A percentile compares a stretch with the other conserved stretches of the same genome.
Conservation (phyloP, 2,329 filamentous ascomycete species). For the Neofusicoccum ribis region DNA sequence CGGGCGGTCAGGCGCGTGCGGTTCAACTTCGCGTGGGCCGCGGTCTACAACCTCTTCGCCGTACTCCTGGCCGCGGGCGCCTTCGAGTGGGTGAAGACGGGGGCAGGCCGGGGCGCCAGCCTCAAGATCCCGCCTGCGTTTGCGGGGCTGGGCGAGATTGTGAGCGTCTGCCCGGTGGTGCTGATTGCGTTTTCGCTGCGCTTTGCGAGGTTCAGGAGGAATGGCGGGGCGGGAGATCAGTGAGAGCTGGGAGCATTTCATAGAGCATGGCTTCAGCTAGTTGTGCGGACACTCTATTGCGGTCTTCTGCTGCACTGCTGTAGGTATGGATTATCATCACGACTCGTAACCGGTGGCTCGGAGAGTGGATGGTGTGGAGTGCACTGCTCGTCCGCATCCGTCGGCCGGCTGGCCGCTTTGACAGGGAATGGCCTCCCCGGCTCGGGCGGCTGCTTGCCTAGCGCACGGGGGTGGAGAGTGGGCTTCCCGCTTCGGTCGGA, state of each 20-base stretch:
- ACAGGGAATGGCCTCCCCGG: too few species aligned
- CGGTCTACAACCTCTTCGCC: constrained; percentile 69
- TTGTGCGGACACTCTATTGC: neutral
- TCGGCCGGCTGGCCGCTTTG: neutral
- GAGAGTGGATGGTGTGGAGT: neutral
- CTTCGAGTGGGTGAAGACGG: constrained; percentile 52
- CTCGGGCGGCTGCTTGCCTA: neutral
- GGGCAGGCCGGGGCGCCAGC: neutral
- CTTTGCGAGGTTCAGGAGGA: constrained; percentile 26
- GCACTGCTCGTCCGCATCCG: too few species aligned
- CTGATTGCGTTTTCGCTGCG: constrained; percentile 54
- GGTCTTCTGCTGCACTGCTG: neutral
- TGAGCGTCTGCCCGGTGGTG: constrained; percentile 72
- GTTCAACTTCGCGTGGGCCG: constrained; percentile 72
- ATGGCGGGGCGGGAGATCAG: neutral
- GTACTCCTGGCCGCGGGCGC: constrained; percentile 67
- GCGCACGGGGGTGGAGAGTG: too few species aligned
- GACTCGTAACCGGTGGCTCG: neutral
- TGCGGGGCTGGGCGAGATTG: constrained; percentile 70
- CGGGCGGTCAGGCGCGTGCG: constrained; percentile 43
- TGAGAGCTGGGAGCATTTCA: too few species aligned
- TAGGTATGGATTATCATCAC: neutral
- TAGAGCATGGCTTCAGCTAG: neutral
- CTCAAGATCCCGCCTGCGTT: constrained; percentile 59
- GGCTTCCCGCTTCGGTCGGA: neutral